These are phyloP conservation scores for Fistulifera pelliculosa DNA, from an alignment of 108 stramenopile genomes.

Conservation along the genomic window DNA sequence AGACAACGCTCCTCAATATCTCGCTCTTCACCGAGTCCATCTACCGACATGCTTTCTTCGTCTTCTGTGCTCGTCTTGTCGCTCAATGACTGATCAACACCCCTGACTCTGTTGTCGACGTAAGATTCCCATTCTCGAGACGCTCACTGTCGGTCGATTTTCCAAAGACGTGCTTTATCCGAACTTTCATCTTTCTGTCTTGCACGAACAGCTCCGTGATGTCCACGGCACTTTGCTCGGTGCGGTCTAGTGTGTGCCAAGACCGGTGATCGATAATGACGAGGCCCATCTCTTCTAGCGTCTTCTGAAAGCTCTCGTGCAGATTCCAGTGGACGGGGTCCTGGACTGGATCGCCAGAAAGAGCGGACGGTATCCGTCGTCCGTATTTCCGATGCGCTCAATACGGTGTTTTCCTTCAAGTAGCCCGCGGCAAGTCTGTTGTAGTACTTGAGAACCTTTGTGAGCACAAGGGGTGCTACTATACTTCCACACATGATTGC, in stretches of 20 bases:
- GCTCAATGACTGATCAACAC: too few species aligned
- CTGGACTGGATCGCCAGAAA: slow-evolving; percentile 28
- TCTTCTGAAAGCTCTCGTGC: slow-evolving; percentile 23
- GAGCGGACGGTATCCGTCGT: slow-evolving; percentile 22
- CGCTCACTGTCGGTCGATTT: too few species aligned
- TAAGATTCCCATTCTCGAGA: too few species aligned
- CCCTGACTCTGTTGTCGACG: too few species aligned
- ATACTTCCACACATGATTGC: slow-evolving; percentile 30
- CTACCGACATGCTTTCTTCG: too few species aligned
- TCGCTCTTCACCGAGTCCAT: too few species aligned
- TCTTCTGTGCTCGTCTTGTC: too few species aligned
- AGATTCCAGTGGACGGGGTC: slow-evolving; percentile 18
- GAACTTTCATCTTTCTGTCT: slow-evolving; percentile 8
- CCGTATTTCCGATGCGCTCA: slow-evolving; percentile 11
- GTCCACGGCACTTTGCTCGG: slow-evolving; percentile 5
- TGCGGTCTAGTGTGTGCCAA: slow-evolving; percentile 12
- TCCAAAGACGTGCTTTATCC: too few species aligned
- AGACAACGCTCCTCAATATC: too few species aligned
- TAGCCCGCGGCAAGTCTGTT: slow-evolving; percentile 19
- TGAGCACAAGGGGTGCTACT: slow-evolving; percentile 23
- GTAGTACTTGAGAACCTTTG: slow-evolving; percentile 29
- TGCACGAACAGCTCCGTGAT: slow-evolving; percentile 18
- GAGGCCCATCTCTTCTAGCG: slow-evolving; percentile 22
- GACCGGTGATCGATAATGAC: slow-evolving; percentile 32
- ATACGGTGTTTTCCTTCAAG: slow-evolving; percentile 16